Conservation (phyloP, 2,329 filamentous ascomycete species). For the Fusarium sp. region DNA sequence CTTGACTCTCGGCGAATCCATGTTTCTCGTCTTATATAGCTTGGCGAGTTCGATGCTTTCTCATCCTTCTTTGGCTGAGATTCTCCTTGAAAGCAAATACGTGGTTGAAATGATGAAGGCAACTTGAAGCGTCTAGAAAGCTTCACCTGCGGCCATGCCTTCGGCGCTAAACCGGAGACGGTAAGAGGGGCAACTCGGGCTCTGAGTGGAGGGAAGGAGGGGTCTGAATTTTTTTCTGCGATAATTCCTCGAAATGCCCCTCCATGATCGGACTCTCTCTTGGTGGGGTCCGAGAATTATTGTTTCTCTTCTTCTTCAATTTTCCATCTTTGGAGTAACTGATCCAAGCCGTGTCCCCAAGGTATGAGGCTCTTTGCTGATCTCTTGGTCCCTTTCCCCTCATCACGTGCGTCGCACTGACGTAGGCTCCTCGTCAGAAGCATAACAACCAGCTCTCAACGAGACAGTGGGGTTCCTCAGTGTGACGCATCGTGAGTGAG, state of each 20-base stretch:
- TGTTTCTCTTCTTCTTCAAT: constrained; percentile 24
- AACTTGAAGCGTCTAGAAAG: background rate
- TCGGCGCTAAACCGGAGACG: constrained; percentile 42
- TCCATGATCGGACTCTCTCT: constrained; percentile 38
- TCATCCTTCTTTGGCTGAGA: background rate
- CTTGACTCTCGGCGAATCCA: background rate
- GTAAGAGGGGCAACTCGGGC: constrained; percentile 49
- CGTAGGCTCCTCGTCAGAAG: constrained; percentile 16
- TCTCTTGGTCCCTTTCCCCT: constrained; percentile 4
- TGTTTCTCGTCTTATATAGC: background rate
- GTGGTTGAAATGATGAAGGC: background rate
- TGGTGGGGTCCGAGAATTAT: constrained; percentile 35
- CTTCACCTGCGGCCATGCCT: background rate
- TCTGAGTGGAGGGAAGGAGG: constrained; percentile 37
- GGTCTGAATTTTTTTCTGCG: constrained; percentile 43
- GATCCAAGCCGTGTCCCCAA: constrained; percentile 17
- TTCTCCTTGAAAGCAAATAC: background rate
- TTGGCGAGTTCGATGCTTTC: no score
- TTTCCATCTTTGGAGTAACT: constrained; percentile 24
- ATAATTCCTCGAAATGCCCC: constrained; percentile 41
- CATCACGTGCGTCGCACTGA: constrained; percentile 27
- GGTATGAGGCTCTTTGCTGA: constrained; percentile 22
- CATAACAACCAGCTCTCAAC: constrained; percentile 27
- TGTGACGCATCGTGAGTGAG: constrained; percentile 28
- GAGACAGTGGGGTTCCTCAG: constrained; percentile 36